Evolutionary conservation across 2,329 filamentous ascomycete species (phyloP).

Genomic region (Penicillium nordicum): DNA sequence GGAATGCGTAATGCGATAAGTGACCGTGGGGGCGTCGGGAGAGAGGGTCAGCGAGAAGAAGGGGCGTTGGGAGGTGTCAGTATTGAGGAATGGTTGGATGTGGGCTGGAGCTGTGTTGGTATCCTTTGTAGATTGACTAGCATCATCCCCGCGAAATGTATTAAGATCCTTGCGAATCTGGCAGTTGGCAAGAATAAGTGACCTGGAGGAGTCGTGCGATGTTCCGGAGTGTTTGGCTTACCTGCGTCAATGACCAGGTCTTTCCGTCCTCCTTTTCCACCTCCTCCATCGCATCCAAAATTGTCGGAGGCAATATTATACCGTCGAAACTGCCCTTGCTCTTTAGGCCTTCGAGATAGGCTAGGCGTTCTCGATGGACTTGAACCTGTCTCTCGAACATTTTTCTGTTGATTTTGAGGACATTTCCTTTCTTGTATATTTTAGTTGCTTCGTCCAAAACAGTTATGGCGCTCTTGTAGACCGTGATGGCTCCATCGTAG

Average conservation of each 20-base stretch:
- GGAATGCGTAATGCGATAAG: conserved; percentile 16
- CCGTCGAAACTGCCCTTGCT: conserved; percentile 10
- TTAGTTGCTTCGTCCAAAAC: conserved; percentile 3
- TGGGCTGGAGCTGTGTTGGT: background rate
- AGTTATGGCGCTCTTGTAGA: conserved; percentile 10
- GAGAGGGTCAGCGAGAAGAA: conserved; percentile 1
- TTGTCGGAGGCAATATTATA: conserved; percentile 12
- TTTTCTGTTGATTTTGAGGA: conserved; percentile 15
- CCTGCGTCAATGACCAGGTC: conserved; percentile 12
- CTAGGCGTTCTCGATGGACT: conserved; percentile 15
- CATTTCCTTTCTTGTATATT: conserved; percentile 12
- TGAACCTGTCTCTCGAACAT: conserved; percentile 19
- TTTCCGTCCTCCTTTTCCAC: conserved; percentile 2
- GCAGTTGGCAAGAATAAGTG: background rate
- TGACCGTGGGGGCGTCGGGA: background rate
- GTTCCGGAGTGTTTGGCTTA: background rate
- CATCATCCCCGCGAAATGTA: background rate
- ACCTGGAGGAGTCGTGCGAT: too few species aligned
- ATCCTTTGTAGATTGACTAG: background rate
- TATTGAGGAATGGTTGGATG: background rate
- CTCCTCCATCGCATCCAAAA: conserved; percentile 11
- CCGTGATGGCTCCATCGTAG: conserved; percentile 13
- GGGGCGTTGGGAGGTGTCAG: background rate
- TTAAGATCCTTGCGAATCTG: conserved; percentile 5
- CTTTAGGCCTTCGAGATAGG: conserved; percentile 11